Conservation (phyloP, 176 grass and related monocot species). For the Guadua angustifolia region DNA sequence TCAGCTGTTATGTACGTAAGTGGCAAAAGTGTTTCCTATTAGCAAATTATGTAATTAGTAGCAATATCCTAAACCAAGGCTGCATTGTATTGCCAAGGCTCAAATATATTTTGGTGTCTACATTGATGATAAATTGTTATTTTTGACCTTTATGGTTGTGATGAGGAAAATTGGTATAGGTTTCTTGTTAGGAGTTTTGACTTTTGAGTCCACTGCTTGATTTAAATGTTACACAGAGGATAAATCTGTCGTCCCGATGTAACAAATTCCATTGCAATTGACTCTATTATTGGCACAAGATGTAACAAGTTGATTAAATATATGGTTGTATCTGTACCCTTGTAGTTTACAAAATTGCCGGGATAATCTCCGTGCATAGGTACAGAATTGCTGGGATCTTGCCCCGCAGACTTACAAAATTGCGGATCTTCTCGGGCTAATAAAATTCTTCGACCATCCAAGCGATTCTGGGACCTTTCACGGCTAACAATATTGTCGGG, state of each 20-base stretch:
- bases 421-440: not conserved
- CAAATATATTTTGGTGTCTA: not conserved
- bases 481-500: not conserved
- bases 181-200: no score
- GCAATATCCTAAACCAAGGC: not conserved
- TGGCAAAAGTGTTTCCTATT: not conserved
- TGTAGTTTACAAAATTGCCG: conserved; percentile 22
- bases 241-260: not conserved
- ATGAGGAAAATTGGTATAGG: no score
- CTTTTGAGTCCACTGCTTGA: not conserved
- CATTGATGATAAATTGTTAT: not conserved
- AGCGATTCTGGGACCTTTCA: not conserved
- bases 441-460: not conserved
- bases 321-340: conserved; percentile 3
- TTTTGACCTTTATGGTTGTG: not conserved
- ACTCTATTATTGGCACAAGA: no score
- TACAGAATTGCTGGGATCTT: conserved; percentile 18
- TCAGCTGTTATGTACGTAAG: not conserved
- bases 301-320: no score
- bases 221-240: not conserved
- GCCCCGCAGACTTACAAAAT: not conserved
- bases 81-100: not conserved
- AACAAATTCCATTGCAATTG: not conserved
- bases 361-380: not conserved
- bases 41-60: not conserved